These are phyloP conservation scores for Aspergillus pseudoviridinutans DNA, from an alignment of 2,329 filamentous ascomycete species.

Conservation along the genomic window DNA sequence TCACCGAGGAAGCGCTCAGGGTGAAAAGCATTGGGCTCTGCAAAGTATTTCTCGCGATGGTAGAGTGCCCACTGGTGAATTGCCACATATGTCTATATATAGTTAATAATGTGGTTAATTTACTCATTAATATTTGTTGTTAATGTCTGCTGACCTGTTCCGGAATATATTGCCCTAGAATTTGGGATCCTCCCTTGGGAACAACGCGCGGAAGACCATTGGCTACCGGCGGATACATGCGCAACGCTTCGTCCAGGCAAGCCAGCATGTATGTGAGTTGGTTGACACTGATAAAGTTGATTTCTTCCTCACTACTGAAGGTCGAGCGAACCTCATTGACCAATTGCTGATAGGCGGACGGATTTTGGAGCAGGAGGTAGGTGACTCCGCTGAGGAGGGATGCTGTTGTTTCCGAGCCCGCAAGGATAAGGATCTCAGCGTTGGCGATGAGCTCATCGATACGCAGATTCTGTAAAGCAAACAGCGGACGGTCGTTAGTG, in stretches of 20 bases:
- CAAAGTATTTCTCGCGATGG: too few species aligned
- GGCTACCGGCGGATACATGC: conserved; percentile 24
- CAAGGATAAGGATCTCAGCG: conserved; percentile 1
- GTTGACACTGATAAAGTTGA: conserved; percentile 12
- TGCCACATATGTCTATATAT: too few species aligned
- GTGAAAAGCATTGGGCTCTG: too few species aligned
- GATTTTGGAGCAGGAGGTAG: conserved; percentile 13
- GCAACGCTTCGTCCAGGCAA: conserved; percentile 28
- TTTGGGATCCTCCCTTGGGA: conserved; percentile 19
- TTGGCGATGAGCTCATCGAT: too few species aligned
- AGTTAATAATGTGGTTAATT: too few species aligned
- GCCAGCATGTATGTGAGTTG: conserved; percentile 30
- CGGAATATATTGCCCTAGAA: too few species aligned
- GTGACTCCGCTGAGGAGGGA: conserved; percentile 17
- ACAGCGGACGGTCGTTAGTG: too few species aligned
- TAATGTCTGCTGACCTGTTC: too few species aligned
- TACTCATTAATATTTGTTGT: too few species aligned
- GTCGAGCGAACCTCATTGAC: conserved; percentile 13
- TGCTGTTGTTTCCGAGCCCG: conserved; percentile 19
- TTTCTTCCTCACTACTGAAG: conserved; percentile 17
- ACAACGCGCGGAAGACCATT: conserved; percentile 20
- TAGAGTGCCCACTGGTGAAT: too few species aligned
- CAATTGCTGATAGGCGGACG: conserved; percentile 6
- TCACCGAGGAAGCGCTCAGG: too few species aligned
- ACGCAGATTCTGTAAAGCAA: too few species aligned